These are phyloP conservation scores for Beauveria brongniartii DNA, from an alignment of 2,329 filamentous ascomycete genomes.

Conservation along the genomic window DNA sequence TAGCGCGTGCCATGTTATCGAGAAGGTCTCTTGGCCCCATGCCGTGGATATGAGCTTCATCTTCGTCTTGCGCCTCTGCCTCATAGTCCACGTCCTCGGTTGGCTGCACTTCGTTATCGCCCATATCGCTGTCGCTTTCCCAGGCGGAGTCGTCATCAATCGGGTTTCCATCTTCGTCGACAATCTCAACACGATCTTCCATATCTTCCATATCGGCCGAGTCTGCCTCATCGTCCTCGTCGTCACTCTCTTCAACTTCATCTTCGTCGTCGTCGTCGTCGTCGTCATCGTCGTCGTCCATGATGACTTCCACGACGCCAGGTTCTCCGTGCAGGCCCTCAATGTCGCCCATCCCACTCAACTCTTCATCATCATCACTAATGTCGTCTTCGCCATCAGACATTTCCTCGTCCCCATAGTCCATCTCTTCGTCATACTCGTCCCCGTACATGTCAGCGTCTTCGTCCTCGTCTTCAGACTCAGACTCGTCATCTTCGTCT, in stretches of 20 bases:
- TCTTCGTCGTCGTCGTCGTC: slow-evolving; percentile 54
- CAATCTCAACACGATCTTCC: slow-evolving; percentile 47
- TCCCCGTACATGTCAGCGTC: slow-evolving; percentile 92
- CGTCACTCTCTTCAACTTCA: slow-evolving; percentile 48
- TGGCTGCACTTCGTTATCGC: slow-evolving; percentile 45
- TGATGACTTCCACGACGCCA: slow-evolving; percentile 65
- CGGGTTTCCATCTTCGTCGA: slow-evolving; percentile 55
- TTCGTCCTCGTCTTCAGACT: slow-evolving; percentile 57
- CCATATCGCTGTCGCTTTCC: slow-evolving; percentile 53
- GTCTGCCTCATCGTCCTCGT: slow-evolving; percentile 42
- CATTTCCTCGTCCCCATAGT: slow-evolving; percentile 75
- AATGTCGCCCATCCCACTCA: slow-evolving; percentile 76
- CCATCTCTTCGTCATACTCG: slow-evolving; percentile 87
- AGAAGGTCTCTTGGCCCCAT: slow-evolving; percentile 39
- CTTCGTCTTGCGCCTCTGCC: slow-evolving; percentile 45
- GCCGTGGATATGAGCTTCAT: slow-evolving; percentile 39
- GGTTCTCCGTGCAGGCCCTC: slow-evolving; percentile 62
- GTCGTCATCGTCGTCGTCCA: slow-evolving; percentile 60
- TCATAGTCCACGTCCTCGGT: slow-evolving; percentile 48
- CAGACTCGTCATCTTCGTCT: slow-evolving; percentile 73
- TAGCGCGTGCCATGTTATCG: slow-evolving; percentile 47
- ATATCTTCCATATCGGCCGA: slow-evolving; percentile 38
- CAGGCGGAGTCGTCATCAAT: slow-evolving; percentile 53
- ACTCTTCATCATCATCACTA: slow-evolving; percentile 81
- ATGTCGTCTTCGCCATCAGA: slow-evolving; percentile 79